Evolutionary conservation across 2,329 filamentous ascomycete genomes (phyloP).

Genomic region (Cytospora mali): DNA sequence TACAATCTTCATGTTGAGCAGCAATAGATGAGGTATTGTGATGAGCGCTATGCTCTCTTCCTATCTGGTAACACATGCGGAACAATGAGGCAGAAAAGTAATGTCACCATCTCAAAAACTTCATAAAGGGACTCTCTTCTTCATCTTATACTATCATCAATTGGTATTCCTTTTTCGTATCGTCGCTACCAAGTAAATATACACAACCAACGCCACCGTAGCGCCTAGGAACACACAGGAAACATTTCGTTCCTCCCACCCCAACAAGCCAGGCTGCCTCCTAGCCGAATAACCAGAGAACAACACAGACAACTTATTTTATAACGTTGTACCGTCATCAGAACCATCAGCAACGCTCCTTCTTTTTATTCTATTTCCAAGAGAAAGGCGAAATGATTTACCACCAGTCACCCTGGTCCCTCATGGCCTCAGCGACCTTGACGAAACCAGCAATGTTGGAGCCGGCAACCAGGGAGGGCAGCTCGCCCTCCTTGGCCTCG

Average conservation of each 20-base stretch:
- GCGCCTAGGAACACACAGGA: slow-evolving; percentile 4
- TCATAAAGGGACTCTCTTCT: background rate
- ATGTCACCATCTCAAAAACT: too few relatives aligned
- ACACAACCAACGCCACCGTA: background rate
- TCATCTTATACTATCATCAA: background rate
- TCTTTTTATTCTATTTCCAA: too few relatives aligned
- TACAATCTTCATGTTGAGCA: too few relatives aligned
- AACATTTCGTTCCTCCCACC: too few relatives aligned
- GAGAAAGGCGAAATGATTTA: slow-evolving; percentile 18
- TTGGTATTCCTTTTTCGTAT: slow-evolving; percentile 2
- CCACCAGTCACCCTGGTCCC: slow-evolving; percentile 97
- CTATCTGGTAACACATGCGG: too few relatives aligned
- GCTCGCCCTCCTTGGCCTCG: slow-evolving; percentile 74
- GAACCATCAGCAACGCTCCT: background rate
- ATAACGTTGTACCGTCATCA: slow-evolving; percentile 3
- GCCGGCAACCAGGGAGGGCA: slow-evolving; percentile 88
- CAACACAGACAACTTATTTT: slow-evolving; percentile 9
- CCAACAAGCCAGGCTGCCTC: background rate
- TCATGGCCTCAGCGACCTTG: slow-evolving; percentile 94
- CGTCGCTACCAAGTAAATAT: slow-evolving; percentile 1
- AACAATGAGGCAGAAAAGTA: background rate
- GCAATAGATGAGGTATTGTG: too few relatives aligned
- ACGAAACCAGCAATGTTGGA: slow-evolving; percentile 97
- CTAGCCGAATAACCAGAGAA: background rate
- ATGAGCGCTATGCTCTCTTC: too few relatives aligned